Percentiles rank a stretch among this genome's conserved stretches.
Evolutionary conservation across 257 asterid species (phyloP).

Genomic region (Thymus mandschuricus): DNA sequence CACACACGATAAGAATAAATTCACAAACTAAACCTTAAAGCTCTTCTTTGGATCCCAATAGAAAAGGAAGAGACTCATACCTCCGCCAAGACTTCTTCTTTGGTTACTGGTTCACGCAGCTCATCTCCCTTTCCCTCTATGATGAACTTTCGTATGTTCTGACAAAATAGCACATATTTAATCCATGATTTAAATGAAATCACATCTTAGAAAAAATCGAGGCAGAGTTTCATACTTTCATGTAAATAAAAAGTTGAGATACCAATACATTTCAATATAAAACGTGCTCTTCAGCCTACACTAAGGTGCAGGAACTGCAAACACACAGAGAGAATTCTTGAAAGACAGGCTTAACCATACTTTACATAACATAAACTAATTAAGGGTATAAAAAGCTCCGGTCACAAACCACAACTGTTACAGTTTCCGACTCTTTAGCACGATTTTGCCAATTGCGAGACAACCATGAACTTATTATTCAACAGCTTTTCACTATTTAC

Average conservation of each 20-base stretch:
- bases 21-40: slow-evolving; percentile 8
- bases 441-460: background rate
- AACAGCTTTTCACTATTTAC: slow-evolving; percentile 12
- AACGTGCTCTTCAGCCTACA: slow-evolving; percentile 26
- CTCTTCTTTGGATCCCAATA: slow-evolving; percentile 9
- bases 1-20: background rate
- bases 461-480: slow-evolving; percentile 5
- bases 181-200: slow-evolving; percentile 3
- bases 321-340: slow-evolving; percentile 2
- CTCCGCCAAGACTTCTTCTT: slow-evolving; percentile 84
- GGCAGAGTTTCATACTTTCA: background rate
- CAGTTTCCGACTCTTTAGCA: background rate
- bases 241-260: background rate
- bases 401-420: background rate
- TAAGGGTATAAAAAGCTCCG: background rate
- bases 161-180: slow-evolving; percentile 27
- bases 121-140: slow-evolving; percentile 63
- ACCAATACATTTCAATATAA: background rate
- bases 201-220: slow-evolving; percentile 13
- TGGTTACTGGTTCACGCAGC: slow-evolving; percentile 74
- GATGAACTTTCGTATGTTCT: slow-evolving; percentile 73
- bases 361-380: slow-evolving; percentile 8
- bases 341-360: background rate
- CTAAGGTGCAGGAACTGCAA: slow-evolving; percentile 1
- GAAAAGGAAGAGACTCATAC: slow-evolving; percentile 37